Evolutionary conservation across 116 monocot genomes (phyloP), one percentile per base, ranked within the genome.

Genomic region (Cymodocea nodosa): DNA sequence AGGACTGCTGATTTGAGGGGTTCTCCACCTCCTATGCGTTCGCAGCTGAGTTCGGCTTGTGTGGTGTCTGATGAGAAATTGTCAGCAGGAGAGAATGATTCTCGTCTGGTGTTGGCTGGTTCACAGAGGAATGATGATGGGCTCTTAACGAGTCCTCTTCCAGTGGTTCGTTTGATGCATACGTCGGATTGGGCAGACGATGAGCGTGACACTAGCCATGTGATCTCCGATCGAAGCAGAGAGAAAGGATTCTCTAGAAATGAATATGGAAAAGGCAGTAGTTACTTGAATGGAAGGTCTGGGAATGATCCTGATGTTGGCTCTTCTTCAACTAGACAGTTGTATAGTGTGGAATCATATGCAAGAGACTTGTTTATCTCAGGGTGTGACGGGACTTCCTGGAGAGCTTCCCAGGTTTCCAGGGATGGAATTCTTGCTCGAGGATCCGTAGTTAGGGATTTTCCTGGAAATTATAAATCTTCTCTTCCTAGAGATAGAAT

Each of bases 151-250:
- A 78, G 77, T 17, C 85, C 81, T 2, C 71, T 95, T 1, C 87
- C 85, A 0, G 14, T 81, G 7, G 77, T 91, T 4, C 77, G 75
- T 30, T 61, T 91, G 36, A 62, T 55, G 5, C 82, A 78, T 25
- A 84, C 76, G 22, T 85, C 81, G 37, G 88, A 98, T 35, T 98
- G 97, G 97, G 92, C 81, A 52, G 97, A 98, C 20, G 97, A 98
- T 70, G 97, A 98, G 70, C 79, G 97, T 6, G 91, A 98, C 40
- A 91, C 86, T 0, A 76, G 84, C 17, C 75, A 79, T 52, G 78
- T 75, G 52, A 62, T 91, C 2, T 82, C 75, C 4, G 88, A 83
- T 35, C 69, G 77, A 51, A 77, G 78, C 35, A 62, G 65, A 15
- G 75, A 75, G 35, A 61, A 58, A 11, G 56, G 70, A 22, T 75